These are phyloP conservation scores for Selaginella tamariscina DNA, from an alignment of 75 land plant genomes.

Conservation along the genomic window DNA sequence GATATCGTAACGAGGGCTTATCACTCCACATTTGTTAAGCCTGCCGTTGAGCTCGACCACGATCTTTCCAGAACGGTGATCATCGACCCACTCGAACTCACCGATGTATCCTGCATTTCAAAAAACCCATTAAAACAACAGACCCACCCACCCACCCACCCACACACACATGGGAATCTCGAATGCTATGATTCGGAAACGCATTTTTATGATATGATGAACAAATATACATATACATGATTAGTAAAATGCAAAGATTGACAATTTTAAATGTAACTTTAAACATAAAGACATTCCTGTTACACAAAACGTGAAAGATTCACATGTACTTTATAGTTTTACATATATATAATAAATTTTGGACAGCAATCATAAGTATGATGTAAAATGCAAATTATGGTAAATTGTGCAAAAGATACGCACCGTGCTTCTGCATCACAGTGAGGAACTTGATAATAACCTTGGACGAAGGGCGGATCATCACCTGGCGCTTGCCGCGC, in stretches of 20 bases:
- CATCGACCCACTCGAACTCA: constrained; percentile 58
- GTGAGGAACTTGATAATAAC: constrained; percentile 51
- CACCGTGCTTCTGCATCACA: constrained; percentile 60
- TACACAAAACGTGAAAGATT: no score
- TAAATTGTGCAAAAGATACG: no score
- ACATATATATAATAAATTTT: no score
- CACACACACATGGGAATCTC: no score
- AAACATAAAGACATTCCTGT: no score
- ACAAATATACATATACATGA: neutral
- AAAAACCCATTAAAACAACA: neutral
- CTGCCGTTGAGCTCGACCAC: constrained; percentile 58
- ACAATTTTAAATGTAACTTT: no score
- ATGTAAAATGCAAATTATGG: no score
- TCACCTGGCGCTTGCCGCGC: constrained; percentile 50
- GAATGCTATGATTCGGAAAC: no score
- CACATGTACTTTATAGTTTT: no score
- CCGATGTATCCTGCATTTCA: constrained; percentile 46
- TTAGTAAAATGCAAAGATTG: neutral
- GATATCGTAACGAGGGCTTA: constrained; percentile 54
- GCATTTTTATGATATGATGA: neutral
- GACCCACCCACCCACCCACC: no score
- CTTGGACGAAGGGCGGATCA: constrained; percentile 48
- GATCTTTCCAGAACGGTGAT: constrained; percentile 48
- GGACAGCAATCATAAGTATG: no score
- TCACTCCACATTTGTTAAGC: constrained; percentile 54